phyloP scores from a whole-genome alignment of 306 rosid species.

The Alnus glutinosa region DNA sequence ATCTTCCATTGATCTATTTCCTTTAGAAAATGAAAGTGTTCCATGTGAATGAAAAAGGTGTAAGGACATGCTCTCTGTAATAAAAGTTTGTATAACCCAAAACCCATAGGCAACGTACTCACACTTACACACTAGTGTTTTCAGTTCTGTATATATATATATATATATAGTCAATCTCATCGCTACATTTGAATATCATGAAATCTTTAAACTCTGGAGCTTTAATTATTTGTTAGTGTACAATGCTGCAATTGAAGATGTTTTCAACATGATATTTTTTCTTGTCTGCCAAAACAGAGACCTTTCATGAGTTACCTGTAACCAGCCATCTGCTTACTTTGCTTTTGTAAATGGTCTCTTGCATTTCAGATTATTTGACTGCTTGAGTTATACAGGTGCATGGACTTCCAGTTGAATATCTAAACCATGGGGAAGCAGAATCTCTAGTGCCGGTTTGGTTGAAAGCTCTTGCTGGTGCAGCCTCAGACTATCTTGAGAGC shows the following conservation, averaged over 20 bases:
- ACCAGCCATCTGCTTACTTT: not conserved
- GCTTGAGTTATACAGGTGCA: conserved; percentile 61
- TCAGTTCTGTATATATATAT: too few relatives aligned
- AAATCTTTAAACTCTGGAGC: not conserved
- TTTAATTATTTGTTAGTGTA: not conserved
- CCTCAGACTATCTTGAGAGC: conserved; percentile 84
- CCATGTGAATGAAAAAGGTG: not conserved
- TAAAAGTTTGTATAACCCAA: not conserved
- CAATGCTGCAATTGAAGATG: not conserved
- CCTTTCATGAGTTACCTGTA: not conserved
- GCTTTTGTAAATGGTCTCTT: not conserved
- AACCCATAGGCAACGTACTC: not conserved
- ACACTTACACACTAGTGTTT: not conserved
- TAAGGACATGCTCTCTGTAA: not conserved
- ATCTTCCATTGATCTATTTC: not conserved
- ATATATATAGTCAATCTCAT: too few relatives aligned
- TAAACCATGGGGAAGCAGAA: conserved; percentile 86
- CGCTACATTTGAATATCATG: too few relatives aligned
- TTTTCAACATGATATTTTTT: not conserved
- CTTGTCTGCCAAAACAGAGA: not conserved
- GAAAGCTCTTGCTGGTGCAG: conserved; percentile 84
- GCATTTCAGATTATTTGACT: conserved; percentile 34
- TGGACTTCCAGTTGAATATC: conserved; percentile 88
- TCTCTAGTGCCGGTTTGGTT: conserved; percentile 81
- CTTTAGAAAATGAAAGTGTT: not conserved